Conservation (phyloP, 164 flowering plant species). For the Houttuynia cordata region DNA sequence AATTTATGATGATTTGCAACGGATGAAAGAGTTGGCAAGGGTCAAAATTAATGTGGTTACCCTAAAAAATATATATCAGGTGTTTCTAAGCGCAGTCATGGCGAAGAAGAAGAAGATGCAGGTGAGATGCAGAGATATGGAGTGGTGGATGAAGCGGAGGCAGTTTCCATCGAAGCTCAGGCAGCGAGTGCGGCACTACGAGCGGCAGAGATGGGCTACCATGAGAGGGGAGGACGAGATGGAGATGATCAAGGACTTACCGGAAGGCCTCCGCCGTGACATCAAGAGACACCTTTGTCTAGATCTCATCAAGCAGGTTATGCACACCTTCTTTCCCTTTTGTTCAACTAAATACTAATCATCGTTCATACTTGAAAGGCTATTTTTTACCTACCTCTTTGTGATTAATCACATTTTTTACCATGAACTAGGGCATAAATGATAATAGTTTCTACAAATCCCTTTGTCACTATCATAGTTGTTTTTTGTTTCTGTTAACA, state of each 20-base stretch:
- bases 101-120: slow-evolving; percentile 88
- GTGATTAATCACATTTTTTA: too few relatives aligned
- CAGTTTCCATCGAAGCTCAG: slow-evolving; percentile 70
- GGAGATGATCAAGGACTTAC: slow-evolving; percentile 79
- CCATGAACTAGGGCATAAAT: too few relatives aligned
- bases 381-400: too few relatives aligned
- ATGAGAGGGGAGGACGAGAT: slow-evolving; percentile 90
- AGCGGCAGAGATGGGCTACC: slow-evolving; percentile 72
- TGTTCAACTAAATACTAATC: too few relatives aligned
- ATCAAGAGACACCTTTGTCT: slow-evolving; percentile 85
- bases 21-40: not conserved
- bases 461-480: too few relatives aligned
- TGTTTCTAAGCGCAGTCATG: slow-evolving; percentile 80
- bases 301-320: slow-evolving; percentile 76
- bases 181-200: slow-evolving; percentile 76
- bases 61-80: slow-evolving; percentile 21
- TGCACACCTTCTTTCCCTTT: not conserved
- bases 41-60: not conserved
- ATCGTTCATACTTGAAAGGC: too few relatives aligned
- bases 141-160: slow-evolving; percentile 96
- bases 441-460: too few relatives aligned
- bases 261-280: slow-evolving; percentile 83
- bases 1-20: too few relatives aligned
- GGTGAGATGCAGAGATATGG: slow-evolving; percentile 71
- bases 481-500: too few relatives aligned